These are phyloP conservation scores for Endocalyx cinctus DNA, from an alignment of 2,329 filamentous ascomycete species.

Conservation along the genomic window DNA sequence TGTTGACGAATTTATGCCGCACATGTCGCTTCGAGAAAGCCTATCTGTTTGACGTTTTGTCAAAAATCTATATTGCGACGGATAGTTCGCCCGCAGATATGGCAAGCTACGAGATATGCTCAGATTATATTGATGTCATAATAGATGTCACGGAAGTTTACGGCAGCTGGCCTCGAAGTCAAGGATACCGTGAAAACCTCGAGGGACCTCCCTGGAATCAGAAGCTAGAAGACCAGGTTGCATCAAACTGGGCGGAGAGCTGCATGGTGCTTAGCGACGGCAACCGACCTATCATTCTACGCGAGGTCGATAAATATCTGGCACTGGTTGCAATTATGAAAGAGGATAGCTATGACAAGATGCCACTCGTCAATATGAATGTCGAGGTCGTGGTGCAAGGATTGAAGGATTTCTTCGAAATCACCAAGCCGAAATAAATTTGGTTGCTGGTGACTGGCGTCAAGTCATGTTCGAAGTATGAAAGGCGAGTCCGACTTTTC, in stretches of 20 bases:
- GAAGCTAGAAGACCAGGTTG: constrained; percentile 61
- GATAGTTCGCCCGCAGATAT: constrained; percentile 92
- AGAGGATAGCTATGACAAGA: constrained; percentile 77
- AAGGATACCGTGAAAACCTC: constrained; percentile 49
- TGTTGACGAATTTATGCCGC: constrained; percentile 89
- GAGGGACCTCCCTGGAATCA: constrained; percentile 59
- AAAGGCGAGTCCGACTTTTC: too few relatives aligned
- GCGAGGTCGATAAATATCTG: constrained; percentile 69
- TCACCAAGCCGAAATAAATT: constrained; percentile 59
- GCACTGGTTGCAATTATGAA: constrained; percentile 84
- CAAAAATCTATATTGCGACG: constrained; percentile 98
- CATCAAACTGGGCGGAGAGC: constrained; percentile 62
- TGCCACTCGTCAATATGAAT: constrained; percentile 82
- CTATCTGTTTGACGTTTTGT: constrained; percentile 94
- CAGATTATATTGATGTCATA: constrained; percentile 97
- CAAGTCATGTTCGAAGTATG: too few relatives aligned
- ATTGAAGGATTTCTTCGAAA: constrained; percentile 72
- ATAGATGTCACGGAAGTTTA: constrained; percentile 97
- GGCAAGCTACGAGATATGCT: constrained; percentile 96
- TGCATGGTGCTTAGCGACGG: constrained; percentile 63
- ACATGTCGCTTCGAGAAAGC: constrained; percentile 96
- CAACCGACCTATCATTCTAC: constrained; percentile 60
- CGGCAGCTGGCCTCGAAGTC: constrained; percentile 63
- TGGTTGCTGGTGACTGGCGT: too few relatives aligned
- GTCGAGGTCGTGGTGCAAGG: constrained; percentile 78